A percentile compares a stretch with the other conserved stretches of the same genome.
Conservation (phyloP, 1,139 yeast species). For the Lodderomyces margitis region DNA sequence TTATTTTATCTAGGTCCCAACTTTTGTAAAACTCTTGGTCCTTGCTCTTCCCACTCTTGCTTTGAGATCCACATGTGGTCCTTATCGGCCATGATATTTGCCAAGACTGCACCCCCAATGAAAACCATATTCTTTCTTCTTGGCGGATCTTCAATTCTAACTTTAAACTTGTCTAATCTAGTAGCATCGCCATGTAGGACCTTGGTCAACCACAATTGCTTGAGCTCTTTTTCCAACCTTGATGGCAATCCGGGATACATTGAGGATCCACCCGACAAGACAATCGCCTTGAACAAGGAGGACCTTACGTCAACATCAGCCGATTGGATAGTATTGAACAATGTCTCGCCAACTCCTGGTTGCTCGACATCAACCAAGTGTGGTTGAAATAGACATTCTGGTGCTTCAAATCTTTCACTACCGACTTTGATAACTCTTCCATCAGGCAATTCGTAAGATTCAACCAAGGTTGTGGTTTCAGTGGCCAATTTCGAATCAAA, state of each 20-base stretch:
- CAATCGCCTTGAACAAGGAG: conserved; percentile 86
- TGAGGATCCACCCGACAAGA: conserved; percentile 93
- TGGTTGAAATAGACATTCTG: conserved; percentile 97
- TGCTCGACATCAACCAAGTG: conserved; percentile 95
- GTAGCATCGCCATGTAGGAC: conserved; percentile 86
- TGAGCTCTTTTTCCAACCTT: conserved; percentile 89
- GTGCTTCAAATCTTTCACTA: conserved; percentile 95
- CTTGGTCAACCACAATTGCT: conserved; percentile 90
- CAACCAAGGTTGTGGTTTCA: conserved; percentile 92
- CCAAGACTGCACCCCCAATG: conserved; percentile 97
- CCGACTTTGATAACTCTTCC: conserved; percentile 94
- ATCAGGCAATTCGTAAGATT: conserved; percentile 90
- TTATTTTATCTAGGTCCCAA: conserved; percentile 80
- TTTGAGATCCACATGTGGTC: conserved; percentile 97
- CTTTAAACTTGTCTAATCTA: conserved; percentile 87
- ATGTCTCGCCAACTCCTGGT: conserved; percentile 91
- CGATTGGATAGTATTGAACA: conserved; percentile 87
- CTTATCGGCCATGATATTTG: conserved; percentile 96
- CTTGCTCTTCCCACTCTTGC: conserved; percentile 98
- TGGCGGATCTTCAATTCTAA: conserved; percentile 97
- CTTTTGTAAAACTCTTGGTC: conserved; percentile 78
- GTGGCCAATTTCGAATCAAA: conserved; percentile 84
- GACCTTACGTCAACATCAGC: conserved; percentile 94
- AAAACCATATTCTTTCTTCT: conserved; percentile 99
- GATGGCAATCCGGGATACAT: conserved; percentile 99